phyloP scores from a whole-genome alignment of 306 rosid species.

The Luffa acutangula region DNA sequence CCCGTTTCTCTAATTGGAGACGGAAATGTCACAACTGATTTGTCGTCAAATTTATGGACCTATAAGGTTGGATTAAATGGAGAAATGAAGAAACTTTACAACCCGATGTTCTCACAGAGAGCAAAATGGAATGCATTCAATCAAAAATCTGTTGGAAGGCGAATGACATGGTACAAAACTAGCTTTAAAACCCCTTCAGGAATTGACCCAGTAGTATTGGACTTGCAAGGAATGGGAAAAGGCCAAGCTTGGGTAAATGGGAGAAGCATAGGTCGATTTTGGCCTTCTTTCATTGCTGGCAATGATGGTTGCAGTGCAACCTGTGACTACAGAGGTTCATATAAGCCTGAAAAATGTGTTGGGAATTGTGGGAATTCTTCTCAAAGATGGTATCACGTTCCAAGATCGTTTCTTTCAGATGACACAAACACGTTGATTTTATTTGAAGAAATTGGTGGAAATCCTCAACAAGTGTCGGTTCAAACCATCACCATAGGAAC shows the following conservation, averaged over 20 bases:
- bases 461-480: slow-evolving; percentile 22
- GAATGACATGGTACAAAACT: slow-evolving; percentile 13
- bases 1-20: neutral
- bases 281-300: slow-evolving; percentile 27
- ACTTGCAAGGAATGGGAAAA: neutral
- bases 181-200: neutral
- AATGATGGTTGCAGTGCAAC: slow-evolving; percentile 29
- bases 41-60: slow-evolving; percentile 14
- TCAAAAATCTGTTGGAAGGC: neutral
- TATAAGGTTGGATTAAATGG: slow-evolving; percentile 39
- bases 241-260: neutral
- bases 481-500: slow-evolving; percentile 19
- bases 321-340: slow-evolving; percentile 40
- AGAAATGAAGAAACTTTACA: slow-evolving; percentile 16
- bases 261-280: neutral
- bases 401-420: slow-evolving; percentile 21
- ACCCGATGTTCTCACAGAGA: slow-evolving; percentile 3
- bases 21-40: neutral
- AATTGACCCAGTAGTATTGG: neutral
- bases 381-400: slow-evolving; percentile 52
- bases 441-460: slow-evolving; percentile 47
- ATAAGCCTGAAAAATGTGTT: slow-evolving; percentile 23
- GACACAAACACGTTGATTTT: slow-evolving; percentile 28
- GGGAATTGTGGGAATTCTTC: slow-evolving; percentile 35
- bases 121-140: neutral